Conservation (phyloP, 345 rosid genomes). For the Tarenaya hassleriana region DNA sequence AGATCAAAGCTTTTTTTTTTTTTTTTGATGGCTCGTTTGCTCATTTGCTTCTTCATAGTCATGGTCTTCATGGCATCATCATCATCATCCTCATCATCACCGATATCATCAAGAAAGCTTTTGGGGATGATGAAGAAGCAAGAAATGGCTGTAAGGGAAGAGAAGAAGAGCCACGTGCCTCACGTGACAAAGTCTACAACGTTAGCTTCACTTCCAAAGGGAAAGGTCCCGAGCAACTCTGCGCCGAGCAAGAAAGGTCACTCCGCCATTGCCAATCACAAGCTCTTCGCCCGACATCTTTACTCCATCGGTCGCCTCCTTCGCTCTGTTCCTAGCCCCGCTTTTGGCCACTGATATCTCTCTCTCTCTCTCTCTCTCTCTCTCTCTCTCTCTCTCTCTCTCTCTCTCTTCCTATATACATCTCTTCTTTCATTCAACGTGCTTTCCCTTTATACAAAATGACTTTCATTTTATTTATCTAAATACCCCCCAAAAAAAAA, state of each 20-base stretch:
- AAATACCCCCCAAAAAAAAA: too few relatives aligned
- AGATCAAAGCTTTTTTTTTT: constrained; percentile 21
- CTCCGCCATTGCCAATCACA: constrained; percentile 35
- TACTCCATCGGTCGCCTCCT: constrained; percentile 52
- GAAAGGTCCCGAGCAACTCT: constrained; percentile 46
- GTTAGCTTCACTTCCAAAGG: constrained; percentile 53
- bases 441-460: too few relatives aligned
- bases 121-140: constrained; percentile 9
- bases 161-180: constrained; percentile 34
- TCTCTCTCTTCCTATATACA: too few relatives aligned
- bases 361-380: too few relatives aligned
- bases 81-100: constrained; percentile 31
- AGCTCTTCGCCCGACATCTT: constrained; percentile 57
- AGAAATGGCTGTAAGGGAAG: constrained; percentile 24
- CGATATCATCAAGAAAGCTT: constrained; percentile 45
- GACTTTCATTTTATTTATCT: too few relatives aligned
- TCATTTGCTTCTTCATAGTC: constrained; percentile 22
- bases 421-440: too few relatives aligned
- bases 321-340: constrained; percentile 82
- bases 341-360: constrained; percentile 48
- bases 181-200: constrained; percentile 26
- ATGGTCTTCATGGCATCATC: constrained; percentile 29
- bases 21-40: constrained; percentile 53
- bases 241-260: constrained; percentile 68
- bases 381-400: too few relatives aligned